Evolutionary conservation across 805 yeast genomes (phyloP), one percentile per base, ranked within the genome.

Genomic region (Nakazawaea siamensis): DNA sequence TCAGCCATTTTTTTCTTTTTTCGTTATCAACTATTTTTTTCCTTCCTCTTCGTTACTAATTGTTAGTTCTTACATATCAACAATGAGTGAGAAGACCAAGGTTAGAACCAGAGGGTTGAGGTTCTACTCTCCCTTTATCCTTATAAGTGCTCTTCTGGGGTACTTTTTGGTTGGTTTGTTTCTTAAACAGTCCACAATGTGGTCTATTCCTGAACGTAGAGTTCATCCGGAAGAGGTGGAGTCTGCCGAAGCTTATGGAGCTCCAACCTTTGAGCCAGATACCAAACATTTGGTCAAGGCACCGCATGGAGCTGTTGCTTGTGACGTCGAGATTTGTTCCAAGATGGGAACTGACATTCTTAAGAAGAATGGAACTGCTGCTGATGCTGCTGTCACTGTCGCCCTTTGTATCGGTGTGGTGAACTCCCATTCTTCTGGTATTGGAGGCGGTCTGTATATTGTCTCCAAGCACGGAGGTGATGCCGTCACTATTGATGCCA

Each of bases 371-470:
- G 94, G 96, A 0, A 79, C 75, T 47, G 96, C 97, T 2, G 96
- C 95, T 0, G 98, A 90, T 53, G 95, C 96, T 0, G 84, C 95
- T 0, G 80, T 90, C 2, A 80, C 95, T 0, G 82, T 84, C 10
- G 85, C 94, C 0, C 63, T 90, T 19, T 90, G 98, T 51, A 75
- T 90, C 21, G 97, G 97, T 2, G 68, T 83, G 35, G 58, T 85
- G 16, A 83, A 84, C 50, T 77, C 86, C 43, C 85, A 80, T 60
- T 79, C 80, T 39, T 79, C 94, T 2, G 95, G 97, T 0, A 78
- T 90, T 28, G 96, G 97, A 6, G 97, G 97, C 4, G 97, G 98
- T 8, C 85, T 82, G 0, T 86, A 73, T 47, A 80, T 82, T 29
- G 69, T 76, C 1, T 66, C 75, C 4, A 49, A 54, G 25, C 51